Conservation (phyloP, 257 asterid species). For the Gynochthodes officinalis region DNA sequence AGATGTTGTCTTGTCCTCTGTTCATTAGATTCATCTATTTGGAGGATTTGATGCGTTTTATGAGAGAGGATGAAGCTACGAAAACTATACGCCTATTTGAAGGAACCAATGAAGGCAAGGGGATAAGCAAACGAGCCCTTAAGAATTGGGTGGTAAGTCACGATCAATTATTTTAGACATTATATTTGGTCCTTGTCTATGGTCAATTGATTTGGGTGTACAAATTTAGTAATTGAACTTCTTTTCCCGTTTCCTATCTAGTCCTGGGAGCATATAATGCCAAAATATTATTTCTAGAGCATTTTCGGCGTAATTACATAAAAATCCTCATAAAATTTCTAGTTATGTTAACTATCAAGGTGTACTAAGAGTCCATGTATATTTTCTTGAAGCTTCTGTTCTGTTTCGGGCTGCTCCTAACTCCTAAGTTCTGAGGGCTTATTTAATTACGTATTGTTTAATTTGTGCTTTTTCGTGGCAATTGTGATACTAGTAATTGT, state of each 20-base stretch:
- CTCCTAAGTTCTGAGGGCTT: neutral
- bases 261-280: neutral
- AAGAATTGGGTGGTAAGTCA: conserved; percentile 84
- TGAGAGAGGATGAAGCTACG: conserved; percentile 78
- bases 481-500: neutral
- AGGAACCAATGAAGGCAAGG: conserved; percentile 62
- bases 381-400: neutral
- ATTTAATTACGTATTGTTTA: too few species aligned
- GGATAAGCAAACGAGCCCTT: conserved; percentile 74
- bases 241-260: neutral
- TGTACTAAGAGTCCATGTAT: neutral
- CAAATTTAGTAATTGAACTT: neutral
- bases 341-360: neutral
- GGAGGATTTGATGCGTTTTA: conserved; percentile 78
- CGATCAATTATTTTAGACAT: neutral
- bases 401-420: neutral
- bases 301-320: neutral
- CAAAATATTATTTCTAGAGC: neutral
- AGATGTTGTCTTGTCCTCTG: conserved; percentile 1
- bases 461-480: neutral
- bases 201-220: neutral
- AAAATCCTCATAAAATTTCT: neutral
- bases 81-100: conserved; percentile 67
- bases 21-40: conserved; percentile 44
- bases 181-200: neutral